Base-by-base conservation (phyloP, 202 grass and related monocot genomes). In the Carex sylvatica region DNA sequence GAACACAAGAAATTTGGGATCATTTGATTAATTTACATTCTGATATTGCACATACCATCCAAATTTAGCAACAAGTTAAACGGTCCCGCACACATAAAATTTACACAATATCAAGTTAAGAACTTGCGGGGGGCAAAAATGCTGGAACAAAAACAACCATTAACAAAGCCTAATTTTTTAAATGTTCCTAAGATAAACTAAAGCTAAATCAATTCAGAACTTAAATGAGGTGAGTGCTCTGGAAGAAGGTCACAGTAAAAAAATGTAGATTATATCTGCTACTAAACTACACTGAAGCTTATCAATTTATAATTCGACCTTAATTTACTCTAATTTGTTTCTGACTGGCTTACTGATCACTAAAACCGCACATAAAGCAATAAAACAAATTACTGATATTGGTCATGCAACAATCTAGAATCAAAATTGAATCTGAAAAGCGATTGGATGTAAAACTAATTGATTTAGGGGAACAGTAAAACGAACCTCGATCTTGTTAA, bases 401-500 rank as follows among this genome's bases (percentile, higher is more conserved):
- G 22, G 24, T 74, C 47, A 75, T 81, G 38, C 59, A 18, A 40
- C 23, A 85, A 35, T 38, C 74, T 68, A 56, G 26, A 68, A 65
- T 19, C 42, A 79, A 63, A 66, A 70, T 36, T 23, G 49, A 55
- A 84, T 77, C 31, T 63, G 4, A 61, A 33, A 53, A 2, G 18
- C 52, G n/a, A 84, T 18, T 58, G 7, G 11, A 70, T 78, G 72
- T 22, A 79, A 84, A 84, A 74, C 7, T 49, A 3, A 46, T 10
- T 74, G 67, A 72, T 59, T 78, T 28, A 28, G 44, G 85, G 20
- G 30, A 58, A 59, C 6, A 40, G 22, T 52, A 42, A 19, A 30
- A 26, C 35, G 61, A 70, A 92, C 90, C 88, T 95, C 88, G 82
- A 95, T 88, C 90, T 90, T 90, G 46, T 85, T 86, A 81, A 92